Percentiles rank a stretch among this genome's conserved stretches.
Evolutionary conservation across 129 eudicot genomes (phyloP).

Genomic region (Tanacetum coccineum): DNA sequence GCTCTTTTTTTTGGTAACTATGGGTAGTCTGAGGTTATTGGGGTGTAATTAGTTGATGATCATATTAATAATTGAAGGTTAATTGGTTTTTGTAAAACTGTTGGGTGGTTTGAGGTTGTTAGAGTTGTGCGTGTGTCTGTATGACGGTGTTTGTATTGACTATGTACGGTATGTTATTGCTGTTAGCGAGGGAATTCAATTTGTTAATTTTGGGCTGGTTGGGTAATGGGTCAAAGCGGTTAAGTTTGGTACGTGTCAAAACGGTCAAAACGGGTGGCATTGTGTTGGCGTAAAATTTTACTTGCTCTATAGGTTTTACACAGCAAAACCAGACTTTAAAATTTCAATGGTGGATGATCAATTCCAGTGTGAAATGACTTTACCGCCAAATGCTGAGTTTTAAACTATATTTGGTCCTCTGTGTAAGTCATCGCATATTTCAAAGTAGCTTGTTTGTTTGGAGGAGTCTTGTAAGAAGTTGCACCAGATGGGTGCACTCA

Average conservation of each 20-base stretch:
- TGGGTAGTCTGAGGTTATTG: no score
- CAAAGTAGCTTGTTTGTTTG: conserved; percentile 69
- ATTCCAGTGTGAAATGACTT: conserved; percentile 44
- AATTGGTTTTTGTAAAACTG: no score
- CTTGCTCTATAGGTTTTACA: conserved; percentile 36
- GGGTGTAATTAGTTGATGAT: no score
- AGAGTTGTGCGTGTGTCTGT: no score
- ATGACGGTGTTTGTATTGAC: not conserved
- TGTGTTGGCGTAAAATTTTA: conserved; percentile 1
- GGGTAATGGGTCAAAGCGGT: not conserved
- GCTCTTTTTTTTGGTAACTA: no score
- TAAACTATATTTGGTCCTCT: conserved; percentile 46
- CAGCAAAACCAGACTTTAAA: conserved; percentile 47
- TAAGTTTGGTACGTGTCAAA: no score
- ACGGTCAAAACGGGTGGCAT: no score
- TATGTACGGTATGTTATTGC: not conserved
- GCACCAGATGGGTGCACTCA: conserved; percentile 59
- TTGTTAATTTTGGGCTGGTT: not conserved
- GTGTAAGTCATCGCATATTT: no score
- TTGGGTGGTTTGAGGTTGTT: no score
- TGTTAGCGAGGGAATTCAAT: not conserved
- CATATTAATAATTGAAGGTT: no score
- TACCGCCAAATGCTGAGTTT: conserved; percentile 65
- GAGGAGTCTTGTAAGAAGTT: conserved; percentile 67
- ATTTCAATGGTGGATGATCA: conserved; percentile 30